Base-by-base conservation (phyloP, 148 eudicot genomes). In the Vaccinium corymbosum region DNA sequence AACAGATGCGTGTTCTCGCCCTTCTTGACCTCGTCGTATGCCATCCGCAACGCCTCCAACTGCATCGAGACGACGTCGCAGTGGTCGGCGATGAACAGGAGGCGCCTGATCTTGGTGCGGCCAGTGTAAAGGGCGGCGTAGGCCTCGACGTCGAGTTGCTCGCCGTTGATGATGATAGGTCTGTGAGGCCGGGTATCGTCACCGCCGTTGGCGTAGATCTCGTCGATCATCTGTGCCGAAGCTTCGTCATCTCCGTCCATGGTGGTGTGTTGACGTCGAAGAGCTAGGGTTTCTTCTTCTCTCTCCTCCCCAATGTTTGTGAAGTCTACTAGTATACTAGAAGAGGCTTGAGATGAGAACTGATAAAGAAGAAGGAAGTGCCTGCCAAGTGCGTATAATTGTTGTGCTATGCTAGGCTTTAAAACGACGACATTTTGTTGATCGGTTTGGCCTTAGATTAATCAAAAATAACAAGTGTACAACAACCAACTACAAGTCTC, bases 81-180 rank as follows among this genome's bases (percentile, higher is more conserved):
- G 0, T 80, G 87, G 3, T 92, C 93, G 3, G 99, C 93, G 88
- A 97, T 92, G 91, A 94, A 97, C 1, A 94, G 46, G 1, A 97
- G 89, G 32, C 99, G 91, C n/a, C 82, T 84, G 84, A 92, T 92
- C 86, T 97, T 97, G 8, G 97, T 94, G 0, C 99, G 89, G 19
- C 99, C 99, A 13, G 87, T 52, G 90, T 97, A 97, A 9, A 93
- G 91, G 8, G 95, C 84, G 0, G 97, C 93, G 87, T 97, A 97
- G 0, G 98, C 94, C 79, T 97, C 99, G 22, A 94, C 57, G 89
- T 97, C 99, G 20, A 97, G 90, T 51, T 93, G 98, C 81, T 97
- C 98, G 84, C 94, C 87, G 91, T 86, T 88, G 35, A 90, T 94
- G 46, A 90, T 94, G 89, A 91, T 83, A 32, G 94, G 89, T 5